Percentiles rank a stretch among this genome's conserved stretches.
Evolutionary conservation across 192 early-diverging fungal species (phyloP).

Genomic region (Dissophora globulifera): DNA sequence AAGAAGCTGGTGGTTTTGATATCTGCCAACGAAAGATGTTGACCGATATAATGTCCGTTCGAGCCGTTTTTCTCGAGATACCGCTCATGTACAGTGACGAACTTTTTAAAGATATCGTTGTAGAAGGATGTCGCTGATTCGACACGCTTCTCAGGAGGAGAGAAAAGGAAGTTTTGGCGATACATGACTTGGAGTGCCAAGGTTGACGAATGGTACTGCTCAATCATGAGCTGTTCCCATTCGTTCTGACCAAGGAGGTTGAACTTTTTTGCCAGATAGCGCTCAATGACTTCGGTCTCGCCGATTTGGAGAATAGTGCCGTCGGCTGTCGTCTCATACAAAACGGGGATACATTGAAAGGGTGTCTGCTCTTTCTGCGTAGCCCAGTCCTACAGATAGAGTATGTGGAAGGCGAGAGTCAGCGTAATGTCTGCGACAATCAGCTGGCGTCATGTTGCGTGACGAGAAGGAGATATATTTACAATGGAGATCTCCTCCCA

Average conservation of each 20-base stretch:
- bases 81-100: constrained; percentile 49
- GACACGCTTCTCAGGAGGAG: constrained; percentile 20
- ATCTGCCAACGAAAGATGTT: constrained; percentile 54
- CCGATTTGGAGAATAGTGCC: constrained; percentile 28
- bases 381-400: constrained; percentile 25
- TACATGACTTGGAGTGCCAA: not conserved
- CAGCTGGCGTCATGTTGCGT: no score
- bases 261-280: constrained; percentile 45
- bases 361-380: constrained; percentile 1
- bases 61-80: constrained; percentile 61
- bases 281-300: constrained; percentile 40
- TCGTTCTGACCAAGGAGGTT: constrained; percentile 11
- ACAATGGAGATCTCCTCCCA: constrained; percentile 32
- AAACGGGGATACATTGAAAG: constrained; percentile 7
- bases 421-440: no score
- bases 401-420: not conserved
- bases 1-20: constrained; percentile 30
- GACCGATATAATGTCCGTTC: constrained; percentile 66
- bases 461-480: not conserved
- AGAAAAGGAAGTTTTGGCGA: not conserved
- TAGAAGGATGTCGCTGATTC: constrained; percentile 24
- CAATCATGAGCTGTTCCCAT: constrained; percentile 1
- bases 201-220: not conserved
- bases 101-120: constrained; percentile 11
- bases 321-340: constrained; percentile 21